These are phyloP conservation scores for Leccinum broughii DNA, from an alignment of 768 basidiomycete species.

Conservation along the genomic window DNA sequence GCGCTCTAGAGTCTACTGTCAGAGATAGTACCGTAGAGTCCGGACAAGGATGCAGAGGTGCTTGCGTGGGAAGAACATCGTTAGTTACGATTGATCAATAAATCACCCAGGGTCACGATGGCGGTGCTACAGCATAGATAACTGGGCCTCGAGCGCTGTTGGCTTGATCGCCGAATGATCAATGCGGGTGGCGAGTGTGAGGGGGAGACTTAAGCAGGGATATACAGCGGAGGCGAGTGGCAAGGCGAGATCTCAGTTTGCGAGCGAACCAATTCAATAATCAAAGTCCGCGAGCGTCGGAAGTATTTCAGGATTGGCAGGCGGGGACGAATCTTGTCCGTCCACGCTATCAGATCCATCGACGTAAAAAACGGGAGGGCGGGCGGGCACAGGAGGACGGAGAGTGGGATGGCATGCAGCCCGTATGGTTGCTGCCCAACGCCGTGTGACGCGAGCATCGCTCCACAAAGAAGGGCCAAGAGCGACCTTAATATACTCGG, in stretches of 20 bases:
- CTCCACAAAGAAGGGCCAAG: conserved; percentile 17
- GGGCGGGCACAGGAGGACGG: conserved; percentile 2
- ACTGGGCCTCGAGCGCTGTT: conserved; percentile 11
- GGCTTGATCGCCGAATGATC: conserved; percentile 13
- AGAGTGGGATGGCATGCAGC: conserved; percentile 2
- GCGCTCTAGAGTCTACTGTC: background rate
- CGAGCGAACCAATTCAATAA: conserved; percentile 10
- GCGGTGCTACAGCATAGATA: conserved; percentile 10
- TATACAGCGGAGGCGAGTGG: background rate
- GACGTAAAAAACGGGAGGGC: conserved; percentile 20
- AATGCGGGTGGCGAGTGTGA: background rate
- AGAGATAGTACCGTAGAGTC: background rate
- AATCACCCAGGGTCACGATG: conserved; percentile 15
- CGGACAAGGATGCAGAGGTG: background rate
- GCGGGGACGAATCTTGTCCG: conserved; percentile 9
- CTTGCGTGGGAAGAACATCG: conserved; percentile 1
- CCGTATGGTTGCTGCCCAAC: conserved; percentile 4
- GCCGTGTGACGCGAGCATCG: conserved; percentile 9
- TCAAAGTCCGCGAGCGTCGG: conserved; percentile 30
- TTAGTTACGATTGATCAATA: conserved; percentile 3
- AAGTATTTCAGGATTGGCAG: conserved; percentile 19
- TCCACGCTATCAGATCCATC: conserved; percentile 2
- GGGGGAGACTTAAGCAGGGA: background rate
- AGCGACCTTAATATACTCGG: conserved; percentile 5
- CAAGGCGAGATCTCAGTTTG: background rate